Evolutionary conservation across 352 stramenopile species (phyloP), one percentile per base, ranked within the genome.

Genomic region (Globisporangium heterothallicum): DNA sequence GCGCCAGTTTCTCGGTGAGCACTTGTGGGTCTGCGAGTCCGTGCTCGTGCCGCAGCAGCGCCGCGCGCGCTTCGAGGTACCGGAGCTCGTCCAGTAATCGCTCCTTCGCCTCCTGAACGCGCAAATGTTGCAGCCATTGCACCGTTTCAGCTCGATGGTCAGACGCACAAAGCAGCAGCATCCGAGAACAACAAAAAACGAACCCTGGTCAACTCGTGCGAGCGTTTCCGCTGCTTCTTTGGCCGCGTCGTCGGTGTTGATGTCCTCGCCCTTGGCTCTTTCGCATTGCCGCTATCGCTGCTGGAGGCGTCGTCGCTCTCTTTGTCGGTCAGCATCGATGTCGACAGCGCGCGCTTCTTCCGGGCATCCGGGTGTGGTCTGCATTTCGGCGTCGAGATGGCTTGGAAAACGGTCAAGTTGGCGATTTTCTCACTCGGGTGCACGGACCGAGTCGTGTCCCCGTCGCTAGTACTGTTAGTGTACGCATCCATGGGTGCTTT

Each of bases 31-130:
- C 35, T 14, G n/a, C 35, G 5, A 13, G n/a, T 3, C 45, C 45
- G 16, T 21, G 25, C 22, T 47, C 48, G 14, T 55, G 38, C 3
- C 26, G 16, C 24, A 55, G 34, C 18, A 38, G 26, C 16, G 5
- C 35, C 12, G 19, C 35, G 5, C 13, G 35, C 19, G 34, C 35
- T 21, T 55, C 24, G 4, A 55, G 26, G 4, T 29, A 27, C 2
- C 26, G n/a, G 16, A 55, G n/a, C 18, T 55, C 48, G 0, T 47
- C 25, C 22, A 35, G 35, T 19, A 47, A 21, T n/a, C 35, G 32
- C 16, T 46, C 48, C 34, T 26, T 35, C 22, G 25, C 35, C 22
- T 55, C 35, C 45, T 55, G n/a, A 46, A 10, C 48, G 2, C n/a
- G 12, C 32, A 38, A n/a, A n/a, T n/a, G n/a, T n/a, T n/a, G n/a